Conservation (phyloP, 208 protist genomes). For the Crithidia brevicula region DNA sequence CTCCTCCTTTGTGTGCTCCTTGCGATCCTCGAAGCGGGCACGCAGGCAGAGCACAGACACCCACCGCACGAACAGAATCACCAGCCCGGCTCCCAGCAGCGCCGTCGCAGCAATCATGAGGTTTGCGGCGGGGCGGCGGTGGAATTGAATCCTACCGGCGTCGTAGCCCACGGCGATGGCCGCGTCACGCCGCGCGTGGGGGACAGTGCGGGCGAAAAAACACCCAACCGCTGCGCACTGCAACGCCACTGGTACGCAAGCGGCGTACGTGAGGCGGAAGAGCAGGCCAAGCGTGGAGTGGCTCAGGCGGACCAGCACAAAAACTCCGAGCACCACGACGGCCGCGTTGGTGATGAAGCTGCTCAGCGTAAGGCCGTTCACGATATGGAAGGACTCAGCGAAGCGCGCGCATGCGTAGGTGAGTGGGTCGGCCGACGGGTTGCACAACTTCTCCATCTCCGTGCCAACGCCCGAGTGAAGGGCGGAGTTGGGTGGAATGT, state of each 20-base stretch:
- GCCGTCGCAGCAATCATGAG: conserved; percentile 54
- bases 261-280: conserved; percentile 18
- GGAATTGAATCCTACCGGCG: conserved; percentile 25
- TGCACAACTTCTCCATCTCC: conserved; percentile 35
- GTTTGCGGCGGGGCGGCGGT: conserved; percentile 34
- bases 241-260: conserved; percentile 41
- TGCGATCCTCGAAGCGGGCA: conserved; percentile 29
- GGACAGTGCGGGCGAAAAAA: conserved; percentile 46
- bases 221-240: conserved; percentile 52
- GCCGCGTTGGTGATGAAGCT: conserved; percentile 58
- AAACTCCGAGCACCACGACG: conserved; percentile 33
- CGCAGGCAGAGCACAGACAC: conserved; percentile 25
- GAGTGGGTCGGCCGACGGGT: conserved; percentile 31
- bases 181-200: conserved; percentile 37
- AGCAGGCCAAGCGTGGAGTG: conserved; percentile 38
- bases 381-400: conserved; percentile 52
- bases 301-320: conserved; percentile 43
- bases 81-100: conserved; percentile 32
- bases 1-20: conserved; percentile 32
- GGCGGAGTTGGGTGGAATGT: conserved; percentile 8
- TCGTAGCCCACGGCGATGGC: not conserved
- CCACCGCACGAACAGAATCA: conserved; percentile 40
- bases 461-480: conserved; percentile 6
- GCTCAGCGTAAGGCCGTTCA: conserved; percentile 52
- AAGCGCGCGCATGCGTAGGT: conserved; percentile 56